Conservation (phyloP, 2,329 filamentous ascomycete genomes). For the Phoma herbarum region DNA sequence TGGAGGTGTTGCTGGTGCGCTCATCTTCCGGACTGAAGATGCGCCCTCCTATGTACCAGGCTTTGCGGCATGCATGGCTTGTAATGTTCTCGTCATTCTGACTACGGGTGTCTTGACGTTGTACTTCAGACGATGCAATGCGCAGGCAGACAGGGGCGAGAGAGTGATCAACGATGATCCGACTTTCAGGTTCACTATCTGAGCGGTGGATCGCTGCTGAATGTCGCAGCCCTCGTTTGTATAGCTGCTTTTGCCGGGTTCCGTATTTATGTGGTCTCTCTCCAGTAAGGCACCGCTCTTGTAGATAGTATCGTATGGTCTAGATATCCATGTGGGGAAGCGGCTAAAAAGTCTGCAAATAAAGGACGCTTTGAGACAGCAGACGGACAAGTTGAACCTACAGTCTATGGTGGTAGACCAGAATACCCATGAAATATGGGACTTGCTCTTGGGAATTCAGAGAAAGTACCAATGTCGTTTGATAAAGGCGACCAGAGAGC, state of each 20-base stretch:
- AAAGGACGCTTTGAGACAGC: not conserved
- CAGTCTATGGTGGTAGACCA: not conserved
- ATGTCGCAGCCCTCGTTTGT: not conserved
- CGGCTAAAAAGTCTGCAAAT: not conserved
- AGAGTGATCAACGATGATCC: conserved; percentile 36
- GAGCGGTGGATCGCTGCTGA: not conserved
- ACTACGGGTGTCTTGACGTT: conserved; percentile 28
- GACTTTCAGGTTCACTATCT: conserved; percentile 36
- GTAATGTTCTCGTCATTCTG: conserved; percentile 34
- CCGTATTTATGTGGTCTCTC: too few species aligned
- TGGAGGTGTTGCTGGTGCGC: conserved; percentile 34
- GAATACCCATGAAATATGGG: not conserved
- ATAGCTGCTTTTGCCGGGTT: too few species aligned
- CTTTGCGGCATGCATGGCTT: conserved; percentile 35
- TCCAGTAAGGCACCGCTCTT: too few species aligned
- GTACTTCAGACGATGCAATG: conserved; percentile 35
- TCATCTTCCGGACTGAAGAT: conserved; percentile 38
- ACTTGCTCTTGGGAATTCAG: not conserved
- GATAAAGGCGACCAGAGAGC: not conserved
- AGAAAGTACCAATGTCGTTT: not conserved
- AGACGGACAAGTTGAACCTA: not conserved
- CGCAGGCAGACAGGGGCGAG: conserved; percentile 35
- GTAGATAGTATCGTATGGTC: not conserved
- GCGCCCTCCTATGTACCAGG: conserved; percentile 33
- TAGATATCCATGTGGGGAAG: not conserved